Percentiles rank a stretch among this genome's conserved stretches.
Evolutionary conservation across 1,139 yeast genomes (phyloP).

Genomic region (Wickerhamomyces sp.): DNA sequence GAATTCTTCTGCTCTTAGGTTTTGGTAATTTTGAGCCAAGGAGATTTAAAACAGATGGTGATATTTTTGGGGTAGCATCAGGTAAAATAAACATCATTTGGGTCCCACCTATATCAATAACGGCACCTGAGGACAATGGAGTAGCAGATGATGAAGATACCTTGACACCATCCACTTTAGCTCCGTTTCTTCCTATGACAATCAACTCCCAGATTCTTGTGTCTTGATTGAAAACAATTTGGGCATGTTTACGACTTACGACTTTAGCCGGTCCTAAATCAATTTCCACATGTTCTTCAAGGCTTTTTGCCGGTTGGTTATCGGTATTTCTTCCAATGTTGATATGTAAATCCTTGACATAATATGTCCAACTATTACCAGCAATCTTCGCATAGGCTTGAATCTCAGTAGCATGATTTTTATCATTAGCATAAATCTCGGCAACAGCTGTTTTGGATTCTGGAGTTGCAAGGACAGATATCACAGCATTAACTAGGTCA

Average conservation of each 20-base stretch:
- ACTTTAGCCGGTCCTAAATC: slow-evolving; percentile 97
- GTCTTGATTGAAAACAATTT: slow-evolving; percentile 70
- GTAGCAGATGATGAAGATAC: slow-evolving; percentile 31
- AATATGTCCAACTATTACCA: slow-evolving; percentile 91
- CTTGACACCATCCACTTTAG: slow-evolving; percentile 74
- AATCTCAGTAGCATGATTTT: slow-evolving; percentile 74
- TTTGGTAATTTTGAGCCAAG: slow-evolving; percentile 30
- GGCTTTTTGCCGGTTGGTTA: slow-evolving; percentile 17
- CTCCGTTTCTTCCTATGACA: slow-evolving; percentile 87
- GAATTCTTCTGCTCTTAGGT: slow-evolving; percentile 25
- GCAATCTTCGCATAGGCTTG: slow-evolving; percentile 96
- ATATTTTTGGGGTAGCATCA: slow-evolving; percentile 72
- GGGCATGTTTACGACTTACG: slow-evolving; percentile 86
- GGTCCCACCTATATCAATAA: slow-evolving; percentile 91
- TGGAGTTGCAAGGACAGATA: slow-evolving; percentile 39
- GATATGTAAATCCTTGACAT: slow-evolving; percentile 75
- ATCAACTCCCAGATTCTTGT: slow-evolving; percentile 80
- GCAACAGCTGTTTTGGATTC: slow-evolving; percentile 43
- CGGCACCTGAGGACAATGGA: slow-evolving; percentile 74
- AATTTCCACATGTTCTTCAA: slow-evolving; percentile 56
- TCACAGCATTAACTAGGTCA: slow-evolving; percentile 41
- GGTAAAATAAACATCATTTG: slow-evolving; percentile 99
- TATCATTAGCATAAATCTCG: slow-evolving; percentile 54
- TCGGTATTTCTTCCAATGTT: slow-evolving; percentile 56
- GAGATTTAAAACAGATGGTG: slow-evolving; percentile 43